These are phyloP conservation scores for Oryza australiensis DNA, from an alignment of 176 grass and related monocot species.

Conservation along the genomic window DNA sequence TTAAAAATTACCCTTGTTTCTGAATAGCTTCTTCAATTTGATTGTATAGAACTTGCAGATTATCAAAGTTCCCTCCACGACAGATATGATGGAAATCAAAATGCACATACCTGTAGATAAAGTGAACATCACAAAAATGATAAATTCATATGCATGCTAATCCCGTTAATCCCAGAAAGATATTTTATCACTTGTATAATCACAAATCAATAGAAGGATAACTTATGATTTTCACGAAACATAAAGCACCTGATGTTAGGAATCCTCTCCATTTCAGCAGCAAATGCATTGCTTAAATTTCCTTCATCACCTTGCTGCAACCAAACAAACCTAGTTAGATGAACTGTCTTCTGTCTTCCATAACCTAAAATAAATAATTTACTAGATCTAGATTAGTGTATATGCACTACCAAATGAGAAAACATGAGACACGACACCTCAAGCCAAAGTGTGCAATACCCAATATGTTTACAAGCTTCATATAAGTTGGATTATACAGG, in stretches of 20 bases:
- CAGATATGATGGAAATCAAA: slow-evolving; percentile 97
- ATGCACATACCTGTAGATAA: slow-evolving; percentile 63
- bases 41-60: slow-evolving; percentile 74
- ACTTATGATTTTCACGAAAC: slow-evolving; percentile 27
- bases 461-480: background rate
- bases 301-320: slow-evolving; percentile 93
- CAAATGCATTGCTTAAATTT: slow-evolving; percentile 75
- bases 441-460: background rate
- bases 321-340: slow-evolving; percentile 33
- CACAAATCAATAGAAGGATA: slow-evolving; percentile 24
- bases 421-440: background rate
- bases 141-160: slow-evolving; percentile 27
- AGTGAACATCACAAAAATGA: slow-evolving; percentile 36
- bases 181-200: slow-evolving; percentile 34
- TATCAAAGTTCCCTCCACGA: slow-evolving; percentile 85
- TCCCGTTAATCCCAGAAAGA: slow-evolving; percentile 3
- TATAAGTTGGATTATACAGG: slow-evolving; percentile 1
- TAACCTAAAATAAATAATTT: slow-evolving; percentile 14
- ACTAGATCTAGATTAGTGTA: slow-evolving; percentile 13
- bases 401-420: slow-evolving; percentile 1
- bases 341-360: background rate
- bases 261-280: slow-evolving; percentile 79
- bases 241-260: slow-evolving; percentile 62
- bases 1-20: slow-evolving; percentile 87
- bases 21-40: slow-evolving; percentile 66